Conservation (phyloP, 345 rosid genomes). For the Melastoma malabathricum region DNA sequence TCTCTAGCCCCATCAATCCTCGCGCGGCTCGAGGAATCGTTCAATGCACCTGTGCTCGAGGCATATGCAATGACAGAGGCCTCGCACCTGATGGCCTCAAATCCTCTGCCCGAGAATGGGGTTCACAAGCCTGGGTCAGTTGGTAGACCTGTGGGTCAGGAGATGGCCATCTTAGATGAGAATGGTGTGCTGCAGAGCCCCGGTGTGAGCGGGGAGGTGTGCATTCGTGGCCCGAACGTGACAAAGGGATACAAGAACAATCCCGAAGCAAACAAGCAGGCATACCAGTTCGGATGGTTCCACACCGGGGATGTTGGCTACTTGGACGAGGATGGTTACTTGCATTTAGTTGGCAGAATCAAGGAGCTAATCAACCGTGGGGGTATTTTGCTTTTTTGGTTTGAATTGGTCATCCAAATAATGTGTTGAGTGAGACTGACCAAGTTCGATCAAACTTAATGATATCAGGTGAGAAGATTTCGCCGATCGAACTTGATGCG, state of each 20-base stretch:
- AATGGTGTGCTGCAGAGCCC: slow-evolving; percentile 41
- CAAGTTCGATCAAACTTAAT: not conserved
- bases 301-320: slow-evolving; percentile 80
- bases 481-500: slow-evolving; percentile 90
- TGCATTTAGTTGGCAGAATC: slow-evolving; percentile 84
- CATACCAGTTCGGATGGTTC: slow-evolving; percentile 85
- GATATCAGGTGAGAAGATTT: slow-evolving; percentile 78
- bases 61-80: slow-evolving; percentile 97
- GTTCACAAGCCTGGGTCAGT: slow-evolving; percentile 74
- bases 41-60: slow-evolving; percentile 74
- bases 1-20: slow-evolving; percentile 67
- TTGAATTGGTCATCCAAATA: not conserved
- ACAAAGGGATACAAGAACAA: slow-evolving; percentile 86
- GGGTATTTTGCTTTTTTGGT: slow-evolving; percentile 28
- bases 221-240: slow-evolving; percentile 84
- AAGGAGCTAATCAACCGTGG: slow-evolving; percentile 99
- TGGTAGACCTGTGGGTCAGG: slow-evolving; percentile 77
- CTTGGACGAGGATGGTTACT: slow-evolving; percentile 71
- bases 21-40: slow-evolving; percentile 64
- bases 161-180: slow-evolving; percentile 57
- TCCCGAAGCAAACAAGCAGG: slow-evolving; percentile 70
- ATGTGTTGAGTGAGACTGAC: not conserved
- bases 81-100: slow-evolving; percentile 63
- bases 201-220: slow-evolving; percentile 52
- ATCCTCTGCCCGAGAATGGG: slow-evolving; percentile 73